Evolutionary conservation across 768 basidiomycete species (phyloP).

Genomic region (Termitomyces heimii): DNA sequence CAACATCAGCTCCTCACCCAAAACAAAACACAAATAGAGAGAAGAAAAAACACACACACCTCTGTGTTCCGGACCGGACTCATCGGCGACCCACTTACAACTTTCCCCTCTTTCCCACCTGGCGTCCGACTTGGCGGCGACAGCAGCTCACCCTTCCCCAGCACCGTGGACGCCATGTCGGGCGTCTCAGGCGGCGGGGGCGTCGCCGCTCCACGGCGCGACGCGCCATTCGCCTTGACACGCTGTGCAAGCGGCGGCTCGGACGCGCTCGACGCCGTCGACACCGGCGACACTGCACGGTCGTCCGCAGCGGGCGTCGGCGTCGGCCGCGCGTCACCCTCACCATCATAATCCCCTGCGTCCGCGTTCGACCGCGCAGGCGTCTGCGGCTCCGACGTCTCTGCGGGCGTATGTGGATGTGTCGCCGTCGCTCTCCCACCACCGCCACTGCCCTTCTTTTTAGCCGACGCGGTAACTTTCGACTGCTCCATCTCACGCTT

Average conservation of each 20-base stretch:
- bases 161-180: too few relatives aligned
- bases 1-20: background rate
- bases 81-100: slow-evolving; percentile 3
- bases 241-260: slow-evolving; percentile 71
- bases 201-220: slow-evolving; percentile 6
- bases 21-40: background rate
- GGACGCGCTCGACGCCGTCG: slow-evolving; percentile 65
- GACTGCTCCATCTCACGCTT: slow-evolving; percentile 51
- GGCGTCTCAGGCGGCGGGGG: too few relatives aligned
- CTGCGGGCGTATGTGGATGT: slow-evolving; percentile 31
- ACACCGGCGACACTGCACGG: slow-evolving; percentile 64
- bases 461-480: slow-evolving; percentile 38
- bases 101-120: too few relatives aligned
- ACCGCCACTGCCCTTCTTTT: slow-evolving; percentile 44
- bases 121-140: background rate
- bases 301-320: slow-evolving; percentile 47
- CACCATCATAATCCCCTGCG: slow-evolving; percentile 1
- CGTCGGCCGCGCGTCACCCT: slow-evolving; percentile 29
- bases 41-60: slow-evolving; percentile 2
- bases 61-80: slow-evolving; percentile 22
- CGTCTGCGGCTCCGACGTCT: slow-evolving; percentile 47
- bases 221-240: slow-evolving; percentile 17
- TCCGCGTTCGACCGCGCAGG: slow-evolving; percentile 31
- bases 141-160: background rate
- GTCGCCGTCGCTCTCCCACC: slow-evolving; percentile 9